Conservation (phyloP, 129 eudicot species). For the Tagetes erecta region DNA sequence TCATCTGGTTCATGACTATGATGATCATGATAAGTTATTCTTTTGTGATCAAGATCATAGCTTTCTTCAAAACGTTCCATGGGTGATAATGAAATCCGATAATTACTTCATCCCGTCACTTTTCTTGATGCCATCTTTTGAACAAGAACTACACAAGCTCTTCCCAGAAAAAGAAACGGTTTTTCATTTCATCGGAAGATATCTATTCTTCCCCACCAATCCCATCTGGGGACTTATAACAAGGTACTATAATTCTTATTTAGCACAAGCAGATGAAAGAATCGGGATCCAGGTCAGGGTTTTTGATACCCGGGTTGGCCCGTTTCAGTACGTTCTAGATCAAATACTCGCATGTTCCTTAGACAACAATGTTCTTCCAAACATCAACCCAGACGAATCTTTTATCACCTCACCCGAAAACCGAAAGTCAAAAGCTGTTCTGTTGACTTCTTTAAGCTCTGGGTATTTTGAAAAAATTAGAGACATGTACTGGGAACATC, state of each 20-base stretch:
- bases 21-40: slow-evolving; percentile 69
- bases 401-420: slow-evolving; percentile 13
- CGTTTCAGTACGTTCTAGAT: slow-evolving; percentile 63
- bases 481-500: slow-evolving; percentile 69
- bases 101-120: slow-evolving; percentile 77
- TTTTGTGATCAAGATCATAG: slow-evolving; percentile 78
- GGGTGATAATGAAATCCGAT: slow-evolving; percentile 69
- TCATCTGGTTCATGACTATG: slow-evolving; percentile 68
- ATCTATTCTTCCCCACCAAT: slow-evolving; percentile 71
- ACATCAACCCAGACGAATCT: slow-evolving; percentile 39
- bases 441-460: slow-evolving; percentile 62
- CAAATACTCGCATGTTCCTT: slow-evolving; percentile 59
- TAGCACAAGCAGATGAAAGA: slow-evolving; percentile 66
- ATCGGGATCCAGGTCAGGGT: slow-evolving; percentile 74
- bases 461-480: slow-evolving; percentile 63
- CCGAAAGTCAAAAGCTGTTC: slow-evolving; percentile 52
- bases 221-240: slow-evolving; percentile 70
- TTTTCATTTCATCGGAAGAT: slow-evolving; percentile 70
- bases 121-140: slow-evolving; percentile 68
- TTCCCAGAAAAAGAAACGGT: slow-evolving; percentile 70
- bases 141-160: slow-evolving; percentile 49
- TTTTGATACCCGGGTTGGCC: slow-evolving; percentile 49
- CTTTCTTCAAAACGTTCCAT: slow-evolving; percentile 50
- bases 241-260: slow-evolving; percentile 62
- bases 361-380: slow-evolving; percentile 57